Base-by-base conservation (phyloP, 805 yeast species). In the Metschnikowia noctiluminum region DNA sequence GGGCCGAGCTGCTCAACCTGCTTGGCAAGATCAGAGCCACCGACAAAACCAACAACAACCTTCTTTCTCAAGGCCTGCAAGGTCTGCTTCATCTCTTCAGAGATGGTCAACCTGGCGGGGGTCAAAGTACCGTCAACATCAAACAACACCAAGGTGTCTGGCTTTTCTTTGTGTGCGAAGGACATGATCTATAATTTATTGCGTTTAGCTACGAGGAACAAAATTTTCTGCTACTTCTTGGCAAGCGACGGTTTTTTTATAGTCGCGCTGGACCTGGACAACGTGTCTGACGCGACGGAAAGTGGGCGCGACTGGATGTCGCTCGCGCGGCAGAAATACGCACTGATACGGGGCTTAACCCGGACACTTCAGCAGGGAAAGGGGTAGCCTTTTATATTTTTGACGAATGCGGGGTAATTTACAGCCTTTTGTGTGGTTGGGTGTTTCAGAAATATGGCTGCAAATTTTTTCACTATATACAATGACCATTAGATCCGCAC, bases 71-170 rank as follows among this genome's bases (percentile, higher is more conserved):
- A 81, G 59, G 84, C 81, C 53, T 70, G 67, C 62, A 94, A 80
- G 38, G 87, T 74, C 55, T 79, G 70, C 65, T 74, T 80, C 84
- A 94, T 86, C 71, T 90, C 96, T 62, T 81, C 80, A 53, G 90
- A 82, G 60, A 87, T 72, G 47, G 65, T 69, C 67, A 84, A 80
- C 78, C 99, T 89, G 48, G 99, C 98, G 59, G 98, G 99, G 38
- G 98, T 92, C 70, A 94, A 80, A 49, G 99, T 94, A 58, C 97
- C 99, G 69, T 94, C 99, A 59, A 94, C 99, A 64, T 94, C 99
- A 73, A 94, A 94, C 57, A 94, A 82, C 59, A 89, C 96, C 63
- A 94, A 78, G 55, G 89, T 86, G 61, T 89, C 85, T 66, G 96
- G 96, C 59, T 84, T 78, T 74, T 88, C 87, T 70, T 82, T 84